Base-by-base conservation (phyloP, 371 early-diverging fungal species). In the Mortierella sp. region DNA sequence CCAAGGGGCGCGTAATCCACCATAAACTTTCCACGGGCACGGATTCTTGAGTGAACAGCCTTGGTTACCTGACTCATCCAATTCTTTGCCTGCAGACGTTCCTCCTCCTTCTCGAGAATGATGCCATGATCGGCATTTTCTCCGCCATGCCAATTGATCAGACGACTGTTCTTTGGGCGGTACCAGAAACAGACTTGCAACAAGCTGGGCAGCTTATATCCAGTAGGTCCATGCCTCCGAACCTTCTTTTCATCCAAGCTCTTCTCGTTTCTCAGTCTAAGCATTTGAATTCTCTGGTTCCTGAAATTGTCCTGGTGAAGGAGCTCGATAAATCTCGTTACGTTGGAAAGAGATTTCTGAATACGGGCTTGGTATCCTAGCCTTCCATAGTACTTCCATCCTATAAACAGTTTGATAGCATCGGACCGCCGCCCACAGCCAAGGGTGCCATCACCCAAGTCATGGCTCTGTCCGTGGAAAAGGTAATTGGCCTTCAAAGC, bases 371-470 rank as follows among this genome's bases (percentile, higher is more conserved):
- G 67, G 55, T 73, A 80, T 51, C 80, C 80, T 6, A 67, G 70
- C 47, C 60, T 50, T 58, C 96, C 96, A 68, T 91, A 90, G 63
- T 89, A 92, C 55, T 89, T 89, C 96, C 96, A 96, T 4, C 89
- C 87, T 67, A 96, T 64, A 84, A 91, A 96, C 68, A 96, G 63
- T 66, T 96, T 96, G 72, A 92, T 68, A 0, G 94, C 93, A 69
- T 96, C 96, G 15, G 94, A 92, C 1, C 92, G 87, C 7, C 96
- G 86, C 5, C 96, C 96, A 70, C 96, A 96, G 12, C 95, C 96
- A 57, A 95, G 72, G 0, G 95, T 92, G 15, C 92, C 93, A 60
- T 94, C 91, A 46, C 95, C 96, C 5, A 95, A 75, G 72, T 95
- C 95, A 72, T 89, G 88, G 26, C 81, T 81, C 47, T 86, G 85